phyloP scores from a whole-genome alignment of 371 early-diverging fungal genomes.

The Lichtheimia ornata region DNA sequence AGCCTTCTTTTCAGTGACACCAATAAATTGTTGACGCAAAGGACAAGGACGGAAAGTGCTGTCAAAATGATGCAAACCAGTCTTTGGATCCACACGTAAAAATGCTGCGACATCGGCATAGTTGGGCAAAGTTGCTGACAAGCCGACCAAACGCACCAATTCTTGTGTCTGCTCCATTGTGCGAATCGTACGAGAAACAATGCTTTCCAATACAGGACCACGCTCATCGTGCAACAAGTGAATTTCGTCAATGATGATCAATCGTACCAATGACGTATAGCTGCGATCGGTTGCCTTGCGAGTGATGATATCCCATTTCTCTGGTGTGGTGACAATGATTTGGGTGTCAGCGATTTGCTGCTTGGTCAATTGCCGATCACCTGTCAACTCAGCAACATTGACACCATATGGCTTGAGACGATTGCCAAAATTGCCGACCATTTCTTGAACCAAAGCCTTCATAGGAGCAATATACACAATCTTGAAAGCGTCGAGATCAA shows the following conservation, averaged over 20 bases:
- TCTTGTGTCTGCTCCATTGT: slow-evolving; percentile 90
- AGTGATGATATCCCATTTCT: slow-evolving; percentile 99
- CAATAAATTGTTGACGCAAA: slow-evolving; percentile 92
- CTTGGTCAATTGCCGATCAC: slow-evolving; percentile 96
- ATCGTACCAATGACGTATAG: slow-evolving; percentile 87
- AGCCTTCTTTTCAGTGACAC: slow-evolving; percentile 94
- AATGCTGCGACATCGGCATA: slow-evolving; percentile 97
- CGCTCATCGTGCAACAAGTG: slow-evolving; percentile 99
- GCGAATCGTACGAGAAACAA: slow-evolving; percentile 94
- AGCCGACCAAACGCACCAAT: slow-evolving; percentile 93
- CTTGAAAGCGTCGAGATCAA: slow-evolving; percentile 88
- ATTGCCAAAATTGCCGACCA: slow-evolving; percentile 88
- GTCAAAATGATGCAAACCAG: slow-evolving; percentile 94
- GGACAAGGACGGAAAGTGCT: slow-evolving; percentile 93
- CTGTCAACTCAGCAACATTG: slow-evolving; percentile 96
- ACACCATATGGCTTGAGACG: slow-evolving; percentile 84
- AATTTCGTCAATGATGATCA: slow-evolving; percentile 99
- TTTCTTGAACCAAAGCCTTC: slow-evolving; percentile 99
- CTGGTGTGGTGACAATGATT: slow-evolving; percentile 99
- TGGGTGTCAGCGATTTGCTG: slow-evolving; percentile 94
- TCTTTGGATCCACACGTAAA: slow-evolving; percentile 83
- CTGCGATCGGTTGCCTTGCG: slow-evolving; percentile 94
- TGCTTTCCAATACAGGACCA: slow-evolving; percentile 97
- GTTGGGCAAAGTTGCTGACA: slow-evolving; percentile 99
- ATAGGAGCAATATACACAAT: slow-evolving; percentile 99